Evolutionary conservation across 805 yeast genomes (phyloP).

Genomic region (Gaillardinia entomophila): DNA sequence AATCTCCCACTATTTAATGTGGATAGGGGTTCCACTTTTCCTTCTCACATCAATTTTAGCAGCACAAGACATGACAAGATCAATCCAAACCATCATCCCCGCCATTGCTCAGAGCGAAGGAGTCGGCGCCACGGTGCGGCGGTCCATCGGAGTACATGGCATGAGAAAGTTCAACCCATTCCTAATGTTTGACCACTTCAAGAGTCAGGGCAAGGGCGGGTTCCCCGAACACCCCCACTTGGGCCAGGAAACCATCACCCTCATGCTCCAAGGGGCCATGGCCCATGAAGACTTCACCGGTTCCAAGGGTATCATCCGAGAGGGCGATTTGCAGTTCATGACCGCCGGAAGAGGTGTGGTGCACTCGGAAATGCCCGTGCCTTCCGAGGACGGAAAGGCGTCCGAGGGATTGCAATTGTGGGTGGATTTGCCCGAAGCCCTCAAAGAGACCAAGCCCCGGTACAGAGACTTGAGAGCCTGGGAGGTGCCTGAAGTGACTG

Average conservation of each 20-base stretch:
- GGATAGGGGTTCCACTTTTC: background rate
- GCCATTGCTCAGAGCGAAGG: conserved; percentile 79
- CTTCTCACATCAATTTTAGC: background rate
- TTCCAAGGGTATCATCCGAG: conserved; percentile 63
- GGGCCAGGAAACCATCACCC: conserved; percentile 78
- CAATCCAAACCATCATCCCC: conserved; percentile 23
- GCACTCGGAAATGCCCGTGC: conserved; percentile 82
- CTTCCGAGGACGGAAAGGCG: conserved; percentile 30
- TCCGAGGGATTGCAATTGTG: conserved; percentile 69
- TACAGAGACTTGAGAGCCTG: conserved; percentile 68
- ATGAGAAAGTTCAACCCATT: conserved; percentile 79
- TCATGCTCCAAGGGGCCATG: conserved; percentile 57
- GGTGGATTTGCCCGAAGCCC: conserved; percentile 71
- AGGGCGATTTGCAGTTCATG: conserved; percentile 91
- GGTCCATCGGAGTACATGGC: conserved; percentile 67
- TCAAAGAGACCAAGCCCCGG: conserved; percentile 64
- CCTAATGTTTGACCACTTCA: conserved; percentile 65
- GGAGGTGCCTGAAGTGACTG: conserved; percentile 67
- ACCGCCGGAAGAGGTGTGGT: conserved; percentile 87
- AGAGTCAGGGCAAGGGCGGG: conserved; percentile 9
- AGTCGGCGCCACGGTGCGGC: conserved; percentile 79
- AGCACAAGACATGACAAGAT: conserved; percentile 12
- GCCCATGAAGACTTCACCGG: conserved; percentile 89
- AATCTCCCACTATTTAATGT: background rate
- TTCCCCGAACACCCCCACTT: conserved; percentile 83